Evolutionary conservation across 352 stramenopile genomes (phyloP), one percentile per base, ranked within the genome.

Genomic region (Phytophthora kernoviae): DNA sequence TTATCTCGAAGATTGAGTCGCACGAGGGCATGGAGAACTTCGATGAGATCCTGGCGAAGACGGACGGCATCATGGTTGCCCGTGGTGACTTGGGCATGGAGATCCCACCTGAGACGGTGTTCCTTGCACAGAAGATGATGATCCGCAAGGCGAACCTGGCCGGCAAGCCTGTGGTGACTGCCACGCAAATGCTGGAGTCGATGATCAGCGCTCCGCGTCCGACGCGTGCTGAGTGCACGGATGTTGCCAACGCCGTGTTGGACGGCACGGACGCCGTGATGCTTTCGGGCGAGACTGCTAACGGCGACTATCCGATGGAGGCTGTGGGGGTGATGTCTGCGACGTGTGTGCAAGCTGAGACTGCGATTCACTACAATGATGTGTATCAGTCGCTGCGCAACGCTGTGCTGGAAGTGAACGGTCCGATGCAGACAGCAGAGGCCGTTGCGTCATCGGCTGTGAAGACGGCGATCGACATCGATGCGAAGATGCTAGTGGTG

Each of bases 171-270:
- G 96, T 99, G 3, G 91, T 99, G 53, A 98, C 96, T 9, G 97
- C 96, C 39, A 99, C 97, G 41, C 97, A 99, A 69, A 99, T 99
- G 98, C 87, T 99, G 20, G 97, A 99, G 78, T 98, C 87, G 27
- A 99, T 99, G 97, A 98, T 98, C 73, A 88, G 79, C 54, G 98
- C 98, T 66, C 97, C 96, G 24, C 86, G 97, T 26, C 98, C 98
- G 21, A 99, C 97, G 21, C 96, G 97, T 75, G 98, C 98, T 33
- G 97, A 99, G 75, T 98, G 93, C 73, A 98, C 96, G 30, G 98
- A 99, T 77, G 97, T 99, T 15, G 96, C 97, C 34, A 99, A 99
- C 77, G 96, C 98, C 43, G 96, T 99, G 39, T 79, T 99, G 21
- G 97, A 99, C 65, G 96, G 97, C 50, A 96, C 96, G 44, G 97